These are phyloP conservation scores for Saccharomyces jurei DNA, from an alignment of 805 yeast genomes.

Conservation along the genomic window DNA sequence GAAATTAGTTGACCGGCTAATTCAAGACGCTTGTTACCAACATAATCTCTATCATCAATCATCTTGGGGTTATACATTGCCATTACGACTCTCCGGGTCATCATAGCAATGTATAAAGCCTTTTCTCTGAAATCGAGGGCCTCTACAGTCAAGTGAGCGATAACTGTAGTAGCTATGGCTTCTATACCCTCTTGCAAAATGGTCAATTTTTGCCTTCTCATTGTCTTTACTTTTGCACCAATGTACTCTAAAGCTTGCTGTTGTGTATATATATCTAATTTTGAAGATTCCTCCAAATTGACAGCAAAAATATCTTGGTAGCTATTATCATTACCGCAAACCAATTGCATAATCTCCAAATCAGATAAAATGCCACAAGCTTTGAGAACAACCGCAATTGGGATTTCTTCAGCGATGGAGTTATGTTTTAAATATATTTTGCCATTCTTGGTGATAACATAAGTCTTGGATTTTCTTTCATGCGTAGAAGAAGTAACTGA, in stretches of 20 bases:
- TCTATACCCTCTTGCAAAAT: constrained; percentile 91
- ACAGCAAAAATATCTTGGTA: constrained; percentile 90
- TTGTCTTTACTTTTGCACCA: constrained; percentile 86
- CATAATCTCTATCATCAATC: constrained; percentile 98
- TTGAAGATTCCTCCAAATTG: constrained; percentile 89
- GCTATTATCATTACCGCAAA: constrained; percentile 80
- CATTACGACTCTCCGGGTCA: constrained; percentile 94
- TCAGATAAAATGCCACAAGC: constrained; percentile 94
- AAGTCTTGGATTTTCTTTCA: constrained; percentile 95
- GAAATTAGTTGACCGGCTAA: constrained; percentile 97
- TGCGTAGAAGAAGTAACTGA: constrained; percentile 97
- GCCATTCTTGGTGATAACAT: constrained; percentile 85
- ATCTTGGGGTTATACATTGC: constrained; percentile 88
- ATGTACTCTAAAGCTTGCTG: constrained; percentile 87
- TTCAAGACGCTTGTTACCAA: constrained; percentile 94
- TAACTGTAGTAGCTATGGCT: constrained; percentile 89
- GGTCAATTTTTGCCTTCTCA: constrained; percentile 80
- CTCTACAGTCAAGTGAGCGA: constrained; percentile 85
- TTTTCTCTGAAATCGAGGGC: constrained; percentile 86
- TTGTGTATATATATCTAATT: constrained; percentile 78
- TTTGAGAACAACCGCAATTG: constrained; percentile 84
- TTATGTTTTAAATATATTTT: constrained; percentile 89
- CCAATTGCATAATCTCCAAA: constrained; percentile 85
- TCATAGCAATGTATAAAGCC: constrained; percentile 87
- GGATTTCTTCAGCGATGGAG: constrained; percentile 90